A percentile compares a stretch with the other conserved stretches of the same genome.
Conservation (phyloP, 768 basidiomycete species). For the Favolaschia claudopus region DNA sequence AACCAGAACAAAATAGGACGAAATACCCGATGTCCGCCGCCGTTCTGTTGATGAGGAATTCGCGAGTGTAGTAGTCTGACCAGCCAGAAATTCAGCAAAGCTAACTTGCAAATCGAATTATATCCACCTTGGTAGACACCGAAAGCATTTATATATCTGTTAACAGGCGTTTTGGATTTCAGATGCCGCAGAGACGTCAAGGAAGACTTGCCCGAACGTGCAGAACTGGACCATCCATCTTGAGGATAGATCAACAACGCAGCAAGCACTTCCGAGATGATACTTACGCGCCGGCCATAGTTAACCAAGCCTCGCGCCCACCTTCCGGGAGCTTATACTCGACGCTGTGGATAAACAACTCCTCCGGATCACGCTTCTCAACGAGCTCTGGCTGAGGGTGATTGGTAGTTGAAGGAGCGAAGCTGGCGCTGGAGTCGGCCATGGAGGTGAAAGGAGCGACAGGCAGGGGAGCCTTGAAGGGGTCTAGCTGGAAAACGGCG, state of each 20-base stretch:
- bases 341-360: too few species aligned
- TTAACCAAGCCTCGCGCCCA: constrained; percentile 51
- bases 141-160: constrained; percentile 53
- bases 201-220: constrained; percentile 48
- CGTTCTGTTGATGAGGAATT: constrained; percentile 44
- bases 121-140: constrained; percentile 48
- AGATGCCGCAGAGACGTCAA: neutral
- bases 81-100: constrained; percentile 33
- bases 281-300: constrained; percentile 53
- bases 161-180: constrained; percentile 33
- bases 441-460: too few species aligned
- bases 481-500: too few species aligned
- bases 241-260: neutral
- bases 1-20: neutral
- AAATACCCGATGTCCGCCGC: constrained; percentile 54
- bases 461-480: too few species aligned
- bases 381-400: too few species aligned
- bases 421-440: too few species aligned
- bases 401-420: too few species aligned
- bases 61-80: constrained; percentile 51
- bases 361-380: too few species aligned
- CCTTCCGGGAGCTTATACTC: constrained; percentile 49
- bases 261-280: neutral
- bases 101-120: constrained; percentile 15
- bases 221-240: constrained; percentile 56